Conservation (phyloP, 352 stramenopile genomes). For the Pythium aristosporum region DNA sequence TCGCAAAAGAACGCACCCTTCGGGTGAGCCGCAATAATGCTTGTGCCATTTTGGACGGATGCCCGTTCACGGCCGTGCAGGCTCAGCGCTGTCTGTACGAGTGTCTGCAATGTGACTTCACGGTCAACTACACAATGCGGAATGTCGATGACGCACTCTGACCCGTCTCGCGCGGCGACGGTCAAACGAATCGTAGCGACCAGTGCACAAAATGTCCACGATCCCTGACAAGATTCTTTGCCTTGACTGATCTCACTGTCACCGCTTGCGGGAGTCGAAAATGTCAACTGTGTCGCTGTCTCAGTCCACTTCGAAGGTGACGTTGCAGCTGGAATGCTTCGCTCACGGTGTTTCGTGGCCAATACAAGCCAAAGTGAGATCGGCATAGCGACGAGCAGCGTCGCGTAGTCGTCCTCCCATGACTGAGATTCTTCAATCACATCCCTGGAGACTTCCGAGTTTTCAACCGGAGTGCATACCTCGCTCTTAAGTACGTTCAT, state of each 20-base stretch:
- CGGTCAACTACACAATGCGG: constrained; percentile 11
- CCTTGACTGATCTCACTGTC: not conserved
- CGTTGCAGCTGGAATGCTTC: not conserved
- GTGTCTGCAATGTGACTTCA: constrained; percentile 13
- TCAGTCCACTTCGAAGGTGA: not conserved
- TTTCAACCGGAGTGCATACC: constrained; percentile 7
- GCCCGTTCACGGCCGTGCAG: constrained; percentile 8
- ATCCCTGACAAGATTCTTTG: not conserved
- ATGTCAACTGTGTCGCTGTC: not conserved
- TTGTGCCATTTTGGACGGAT: not conserved
- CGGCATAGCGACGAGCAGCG: constrained; percentile 5
- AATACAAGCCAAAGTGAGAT: constrained; percentile 22
- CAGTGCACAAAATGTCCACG: constrained; percentile 8
- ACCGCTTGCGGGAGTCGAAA: not conserved
- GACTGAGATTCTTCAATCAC: not conserved
- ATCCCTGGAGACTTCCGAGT: not conserved
- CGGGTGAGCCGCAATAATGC: not conserved
- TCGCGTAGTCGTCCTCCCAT: not conserved
- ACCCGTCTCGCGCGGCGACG: constrained; percentile 10
- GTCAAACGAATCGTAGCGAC: constrained; percentile 1
- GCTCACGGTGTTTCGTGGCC: constrained; percentile 6
- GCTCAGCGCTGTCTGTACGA: constrained; percentile 10
- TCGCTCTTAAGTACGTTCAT: constrained; percentile 11
- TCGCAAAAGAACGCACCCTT: constrained; percentile 19
- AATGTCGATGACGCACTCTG: constrained; percentile 13